Evolutionary conservation across 2,329 filamentous ascomycete species (phyloP), one percentile per base, ranked within the genome.

Genomic region (Cercospora citrullina): DNA sequence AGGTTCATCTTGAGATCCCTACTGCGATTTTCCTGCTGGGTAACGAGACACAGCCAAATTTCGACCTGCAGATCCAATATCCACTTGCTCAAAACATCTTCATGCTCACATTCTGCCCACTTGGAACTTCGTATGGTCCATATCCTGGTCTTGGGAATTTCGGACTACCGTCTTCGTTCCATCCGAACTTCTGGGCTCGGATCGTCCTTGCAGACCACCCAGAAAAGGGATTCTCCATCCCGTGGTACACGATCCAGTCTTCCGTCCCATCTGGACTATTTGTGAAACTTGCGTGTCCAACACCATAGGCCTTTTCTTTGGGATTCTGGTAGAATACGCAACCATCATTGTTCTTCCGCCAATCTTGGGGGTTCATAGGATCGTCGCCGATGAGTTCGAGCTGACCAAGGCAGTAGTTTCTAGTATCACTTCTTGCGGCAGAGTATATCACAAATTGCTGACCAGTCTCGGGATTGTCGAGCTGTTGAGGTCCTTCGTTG

Each of bases 201-300:
- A 85, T 82, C n/a, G 80, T 83, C 60, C 83, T 77, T 23, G 81
- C 83, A 30, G 71, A 72, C 83, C 82, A 84, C 0, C 83, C 81
- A 59, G 79, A 81, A 28, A 77, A 77, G n/a, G 82, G 81, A 71
- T 84, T 79, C 36, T 73, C 68, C 82, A 85, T 85, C 9, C 83
- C 84, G 73, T 85, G 84, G 73, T 85, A 86, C n/a, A 85, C 81
- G 60, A 86, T 82, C 82, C 82, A 86, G 64, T 83, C 77, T 74
- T 85, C 81, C 1, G 60, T 79, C 0, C 80, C 81, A 72, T 85
- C 83, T 0, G 82, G 82, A 65, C 80, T 82, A 64, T 80, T 84
- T 5, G 80, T 81, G 68, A 84, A 86, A 69, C 82, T 84, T 18
- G 83, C 84, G 70, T 85, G 84, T 0, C 84, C 84, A 4, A 85